These are phyloP conservation scores for Candida insectalens DNA, from an alignment of 805 yeast species.

Conservation along the genomic window DNA sequence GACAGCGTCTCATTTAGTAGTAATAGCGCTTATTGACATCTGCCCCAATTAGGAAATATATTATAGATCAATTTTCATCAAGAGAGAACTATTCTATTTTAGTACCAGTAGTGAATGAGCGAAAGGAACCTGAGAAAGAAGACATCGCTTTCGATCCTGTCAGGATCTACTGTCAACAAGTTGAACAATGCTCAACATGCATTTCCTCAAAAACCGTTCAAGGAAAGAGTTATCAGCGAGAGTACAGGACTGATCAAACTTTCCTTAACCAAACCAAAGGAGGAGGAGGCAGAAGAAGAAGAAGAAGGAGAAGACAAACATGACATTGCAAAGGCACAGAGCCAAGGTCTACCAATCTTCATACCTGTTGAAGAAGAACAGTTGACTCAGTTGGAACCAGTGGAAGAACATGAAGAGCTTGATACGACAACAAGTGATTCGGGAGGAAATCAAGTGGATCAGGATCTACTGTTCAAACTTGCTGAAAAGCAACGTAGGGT, in stretches of 20 bases:
- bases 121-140: constrained; percentile 18
- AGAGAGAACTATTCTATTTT: too few relatives aligned
- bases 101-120: too few relatives aligned
- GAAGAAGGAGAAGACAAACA: neutral
- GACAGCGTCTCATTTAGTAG: too few relatives aligned
- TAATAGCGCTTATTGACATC: too few relatives aligned
- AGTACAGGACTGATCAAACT: constrained; percentile 43
- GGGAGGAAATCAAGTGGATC: constrained; percentile 1
- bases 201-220: constrained; percentile 17
- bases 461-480: constrained; percentile 25
- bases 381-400: too few relatives aligned
- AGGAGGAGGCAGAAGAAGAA: neutral
- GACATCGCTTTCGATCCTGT: constrained; percentile 25
- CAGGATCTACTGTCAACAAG: constrained; percentile 18
- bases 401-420: constrained; percentile 2
- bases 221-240: constrained; percentile 36
- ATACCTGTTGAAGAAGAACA: constrained; percentile 25
- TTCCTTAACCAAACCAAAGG: constrained; percentile 17
- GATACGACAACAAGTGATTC: neutral
- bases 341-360: constrained; percentile 26
- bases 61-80: too few relatives aligned
- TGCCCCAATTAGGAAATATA: too few relatives aligned
- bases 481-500: constrained; percentile 48
- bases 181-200: constrained; percentile 7
- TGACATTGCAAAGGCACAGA: constrained; percentile 2